Base-by-base conservation (phyloP, 139 green algal species). In the Chlorella ohadii region DNA sequence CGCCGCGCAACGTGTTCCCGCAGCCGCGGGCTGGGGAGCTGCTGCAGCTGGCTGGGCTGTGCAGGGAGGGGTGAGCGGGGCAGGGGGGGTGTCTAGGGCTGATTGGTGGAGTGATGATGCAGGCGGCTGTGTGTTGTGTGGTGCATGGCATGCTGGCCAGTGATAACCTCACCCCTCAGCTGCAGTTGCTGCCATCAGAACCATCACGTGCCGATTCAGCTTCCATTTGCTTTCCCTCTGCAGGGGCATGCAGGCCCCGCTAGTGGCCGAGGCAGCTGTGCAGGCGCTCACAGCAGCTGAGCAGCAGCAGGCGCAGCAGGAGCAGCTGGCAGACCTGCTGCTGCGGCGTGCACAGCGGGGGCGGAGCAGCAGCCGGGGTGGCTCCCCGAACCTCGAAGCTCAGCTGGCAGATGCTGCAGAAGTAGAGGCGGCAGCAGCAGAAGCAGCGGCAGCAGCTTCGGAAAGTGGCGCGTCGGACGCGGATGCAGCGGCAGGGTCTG, bases 181-280 rank as follows among this genome's bases (percentile, higher is more conserved):
- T n/a, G n/a, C n/a, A n/a, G n/a, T n/a, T n/a, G n/a, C n/a, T n/a
- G n/a, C n/a, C n/a, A n/a, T n/a, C n/a, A n/a, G n/a, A n/a, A n/a
- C n/a, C 44, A 51, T 51, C 44, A 6, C 6, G 44, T 9, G 44
- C 6, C 44, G 44, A n/a, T 51, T 51, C 44, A 9, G 44, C 51
- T 59, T 22, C 2, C 15, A 22, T 23, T 59, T 59, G 51, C 12
- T 59, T 22, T 59, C 51, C 12, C 11, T 59, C 51, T 79, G 47
- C 51, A 79, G 73, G 51, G 73, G 51, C 51, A 28, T 82, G 59
- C 59, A 82, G 59, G 76, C 34, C 0, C 76, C 76, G 9, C 57
- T 82, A 13, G 34, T 33, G 4, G 31, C 36, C 2, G 76, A 72
- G 4, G 16, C 4, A 0, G 76, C 76, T 4, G 59, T 0, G 20